phyloP scores from a whole-genome alignment of 345 rosid species.

The Eucalyptus viminalis region DNA sequence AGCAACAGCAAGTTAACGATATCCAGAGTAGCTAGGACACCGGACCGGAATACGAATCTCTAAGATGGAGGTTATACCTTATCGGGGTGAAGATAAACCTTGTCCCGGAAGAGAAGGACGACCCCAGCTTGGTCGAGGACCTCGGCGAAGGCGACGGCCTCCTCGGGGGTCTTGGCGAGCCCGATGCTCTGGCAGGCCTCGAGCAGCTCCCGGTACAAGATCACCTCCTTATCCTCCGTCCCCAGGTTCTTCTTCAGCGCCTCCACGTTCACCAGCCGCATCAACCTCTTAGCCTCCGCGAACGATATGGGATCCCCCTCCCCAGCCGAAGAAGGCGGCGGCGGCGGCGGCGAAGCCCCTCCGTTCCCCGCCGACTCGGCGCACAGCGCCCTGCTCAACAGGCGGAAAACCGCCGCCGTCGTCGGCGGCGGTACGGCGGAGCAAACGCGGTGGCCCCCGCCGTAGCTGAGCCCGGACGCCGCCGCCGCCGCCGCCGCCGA shows the following conservation, averaged over 20 bases:
- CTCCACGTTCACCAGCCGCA: constrained; percentile 83
- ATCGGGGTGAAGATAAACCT: constrained; percentile 78
- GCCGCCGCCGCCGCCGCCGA: not conserved
- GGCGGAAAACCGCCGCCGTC: not conserved
- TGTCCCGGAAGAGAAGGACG: constrained; percentile 73
- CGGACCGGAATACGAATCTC: not conserved
- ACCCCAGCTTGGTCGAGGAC: constrained; percentile 88
- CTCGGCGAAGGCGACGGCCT: constrained; percentile 67
- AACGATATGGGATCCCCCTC: constrained; percentile 14
- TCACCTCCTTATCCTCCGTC: constrained; percentile 54
- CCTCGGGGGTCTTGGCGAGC: constrained; percentile 57
- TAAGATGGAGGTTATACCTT: constrained; percentile 32
- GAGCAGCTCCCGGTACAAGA: constrained; percentile 42
- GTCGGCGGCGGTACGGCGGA: not conserved
- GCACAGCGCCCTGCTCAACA: not conserved
- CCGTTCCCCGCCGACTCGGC: not conserved
- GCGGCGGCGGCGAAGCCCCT: not conserved
- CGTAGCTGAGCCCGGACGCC: not conserved
- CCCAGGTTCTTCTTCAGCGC: constrained; percentile 61
- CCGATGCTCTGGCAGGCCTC: constrained; percentile 58
- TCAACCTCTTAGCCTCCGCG: constrained; percentile 60
- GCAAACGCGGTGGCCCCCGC: not conserved
- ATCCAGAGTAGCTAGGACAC: not conserved
- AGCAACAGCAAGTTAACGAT: not conserved
- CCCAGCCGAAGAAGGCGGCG: not conserved